These are phyloP conservation scores for Penicillium decumbens DNA, from an alignment of 2,329 filamentous ascomycete genomes.

Conservation along the genomic window DNA sequence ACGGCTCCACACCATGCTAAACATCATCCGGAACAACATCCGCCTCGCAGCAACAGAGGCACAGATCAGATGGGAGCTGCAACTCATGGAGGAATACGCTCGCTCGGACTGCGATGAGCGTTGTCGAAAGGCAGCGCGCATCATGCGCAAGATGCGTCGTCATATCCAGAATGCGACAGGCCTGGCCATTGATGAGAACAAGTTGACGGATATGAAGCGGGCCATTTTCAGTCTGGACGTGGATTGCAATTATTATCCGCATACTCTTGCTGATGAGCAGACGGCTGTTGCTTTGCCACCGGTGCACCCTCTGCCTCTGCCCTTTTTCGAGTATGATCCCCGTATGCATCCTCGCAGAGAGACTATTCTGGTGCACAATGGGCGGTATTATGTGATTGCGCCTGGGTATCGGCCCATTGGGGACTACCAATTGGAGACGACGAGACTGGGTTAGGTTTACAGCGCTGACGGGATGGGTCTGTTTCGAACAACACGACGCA, in stretches of 20 bases:
- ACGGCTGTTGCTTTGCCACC: neutral
- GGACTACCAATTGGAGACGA: neutral
- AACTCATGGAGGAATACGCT: neutral
- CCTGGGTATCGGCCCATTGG: neutral
- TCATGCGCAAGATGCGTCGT: neutral
- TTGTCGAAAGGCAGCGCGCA: neutral
- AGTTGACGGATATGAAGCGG: neutral
- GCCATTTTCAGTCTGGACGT: neutral
- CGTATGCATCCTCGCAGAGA: neutral
- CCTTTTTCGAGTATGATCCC: neutral
- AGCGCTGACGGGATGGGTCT: neutral
- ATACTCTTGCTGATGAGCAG: neutral
- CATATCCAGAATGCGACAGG: neutral
- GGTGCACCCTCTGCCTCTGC: neutral
- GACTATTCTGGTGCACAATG: neutral
- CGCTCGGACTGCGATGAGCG: neutral
- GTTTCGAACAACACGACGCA: neutral
- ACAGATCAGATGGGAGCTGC: neutral
- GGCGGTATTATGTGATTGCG: neutral
- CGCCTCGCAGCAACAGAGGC: neutral
- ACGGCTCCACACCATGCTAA: neutral
- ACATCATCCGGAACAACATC: neutral
- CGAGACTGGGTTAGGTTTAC: neutral
- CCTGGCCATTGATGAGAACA: neutral
- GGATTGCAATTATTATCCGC: neutral